Conservation (phyloP, 2,329 filamentous ascomycete species). For the Aspergillus clavatus region DNA sequence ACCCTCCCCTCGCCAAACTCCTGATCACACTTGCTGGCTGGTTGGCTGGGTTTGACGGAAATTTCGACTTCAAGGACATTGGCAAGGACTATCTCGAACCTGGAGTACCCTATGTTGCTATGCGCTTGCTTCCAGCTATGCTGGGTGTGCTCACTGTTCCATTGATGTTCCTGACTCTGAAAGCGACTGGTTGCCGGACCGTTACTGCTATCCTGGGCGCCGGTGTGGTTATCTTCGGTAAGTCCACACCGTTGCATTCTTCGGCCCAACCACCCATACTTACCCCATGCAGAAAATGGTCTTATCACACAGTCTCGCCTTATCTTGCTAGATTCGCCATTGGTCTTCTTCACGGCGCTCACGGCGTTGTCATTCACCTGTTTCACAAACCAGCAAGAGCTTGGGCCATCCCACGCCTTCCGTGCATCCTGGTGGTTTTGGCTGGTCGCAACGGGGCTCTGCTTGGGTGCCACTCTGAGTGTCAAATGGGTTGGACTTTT, state of each 20-base stretch:
- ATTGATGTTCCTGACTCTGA: slow-evolving; percentile 90
- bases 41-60: slow-evolving; percentile 88
- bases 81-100: slow-evolving; percentile 97
- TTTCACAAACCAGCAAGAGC: slow-evolving; percentile 95
- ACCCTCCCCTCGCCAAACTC: slow-evolving; percentile 93
- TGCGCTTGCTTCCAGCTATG: slow-evolving; percentile 88
- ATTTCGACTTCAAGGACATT: slow-evolving; percentile 99
- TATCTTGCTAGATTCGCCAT: slow-evolving; percentile 91
- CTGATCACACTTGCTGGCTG: slow-evolving; percentile 93
- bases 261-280: slow-evolving; percentile 1
- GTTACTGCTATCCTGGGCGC: slow-evolving; percentile 79
- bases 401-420: slow-evolving; percentile 84
- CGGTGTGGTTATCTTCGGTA: slow-evolving; percentile 84
- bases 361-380: slow-evolving; percentile 85
- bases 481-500: slow-evolving; percentile 99
- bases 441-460: slow-evolving; percentile 79
- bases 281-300: slow-evolving; percentile 68
- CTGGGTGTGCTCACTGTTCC: slow-evolving; percentile 85
- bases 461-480: slow-evolving; percentile 82
- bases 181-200: slow-evolving; percentile 83
- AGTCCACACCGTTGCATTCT: slow-evolving; percentile 13
- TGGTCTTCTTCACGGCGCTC: slow-evolving; percentile 88
- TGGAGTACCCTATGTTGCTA: slow-evolving; percentile 91
- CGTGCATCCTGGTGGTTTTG: slow-evolving; percentile 95
- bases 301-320: slow-evolving; percentile 90